Evolutionary conservation across 169 alveolate genomes (phyloP).

Genomic region (Miamiensis avidus): DNA sequence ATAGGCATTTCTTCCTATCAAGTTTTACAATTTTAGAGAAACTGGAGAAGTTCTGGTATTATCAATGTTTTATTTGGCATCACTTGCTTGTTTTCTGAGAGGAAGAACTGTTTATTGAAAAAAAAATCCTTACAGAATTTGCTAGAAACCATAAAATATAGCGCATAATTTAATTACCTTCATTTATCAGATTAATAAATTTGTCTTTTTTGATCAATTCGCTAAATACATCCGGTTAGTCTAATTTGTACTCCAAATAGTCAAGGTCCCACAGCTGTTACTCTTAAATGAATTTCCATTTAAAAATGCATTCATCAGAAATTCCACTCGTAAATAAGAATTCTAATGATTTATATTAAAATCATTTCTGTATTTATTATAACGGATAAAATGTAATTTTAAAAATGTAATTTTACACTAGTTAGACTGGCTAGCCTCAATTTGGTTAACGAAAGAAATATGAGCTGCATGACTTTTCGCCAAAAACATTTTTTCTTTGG

Average conservation of each 20-base stretch:
- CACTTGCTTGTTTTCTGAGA: slow-evolving; percentile 63
- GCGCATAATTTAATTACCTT: neutral
- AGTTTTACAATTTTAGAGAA: slow-evolving; percentile 60
- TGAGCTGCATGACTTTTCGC: slow-evolving; percentile 74
- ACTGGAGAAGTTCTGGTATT: slow-evolving; percentile 57
- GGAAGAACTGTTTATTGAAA: slow-evolving; percentile 43
- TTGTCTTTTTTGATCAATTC: slow-evolving; percentile 66
- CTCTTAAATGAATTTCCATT: slow-evolving; percentile 78
- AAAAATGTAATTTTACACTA: neutral
- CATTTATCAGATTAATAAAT: slow-evolving; percentile 58
- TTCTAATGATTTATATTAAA: neutral
- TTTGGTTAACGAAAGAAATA: slow-evolving; percentile 62
- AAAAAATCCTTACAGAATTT: too few relatives aligned
- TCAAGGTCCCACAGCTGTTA: slow-evolving; percentile 84
- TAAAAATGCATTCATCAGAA: slow-evolving; percentile 75
- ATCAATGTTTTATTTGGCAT: slow-evolving; percentile 63
- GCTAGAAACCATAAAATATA: neutral
- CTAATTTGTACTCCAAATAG: slow-evolving; percentile 62
- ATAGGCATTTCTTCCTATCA: slow-evolving; percentile 79
- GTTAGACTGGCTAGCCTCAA: slow-evolving; percentile 55
- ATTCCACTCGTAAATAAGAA: slow-evolving; percentile 63
- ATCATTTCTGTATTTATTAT: neutral
- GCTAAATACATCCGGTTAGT: slow-evolving; percentile 70
- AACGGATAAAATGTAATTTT: too few relatives aligned
- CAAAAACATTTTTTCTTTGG: slow-evolving; percentile 68